Conservation (phyloP, 2,329 filamentous ascomycete species). For the Aureobasidium pullulans region DNA sequence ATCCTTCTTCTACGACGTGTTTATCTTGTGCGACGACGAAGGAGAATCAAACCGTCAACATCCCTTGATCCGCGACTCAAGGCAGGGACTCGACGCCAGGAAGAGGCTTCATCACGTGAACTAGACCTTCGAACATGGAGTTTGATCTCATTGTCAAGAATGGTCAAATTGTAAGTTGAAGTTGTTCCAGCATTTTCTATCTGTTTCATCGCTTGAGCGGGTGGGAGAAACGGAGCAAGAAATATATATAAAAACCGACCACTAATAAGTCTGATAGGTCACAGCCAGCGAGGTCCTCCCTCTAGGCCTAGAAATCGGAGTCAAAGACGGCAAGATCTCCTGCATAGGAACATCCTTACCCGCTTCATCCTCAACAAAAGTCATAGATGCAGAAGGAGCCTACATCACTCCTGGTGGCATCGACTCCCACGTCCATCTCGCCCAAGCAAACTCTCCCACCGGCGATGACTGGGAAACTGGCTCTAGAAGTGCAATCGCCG, state of each 20-base stretch:
- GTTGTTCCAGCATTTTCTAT: background rate
- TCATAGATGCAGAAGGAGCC: constrained; percentile 40
- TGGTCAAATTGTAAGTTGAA: constrained; percentile 32
- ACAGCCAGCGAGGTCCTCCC: constrained; percentile 41
- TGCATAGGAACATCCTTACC: constrained; percentile 36
- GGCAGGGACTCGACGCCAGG: background rate
- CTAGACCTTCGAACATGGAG: constrained; percentile 18
- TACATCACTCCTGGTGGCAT: constrained; percentile 43
- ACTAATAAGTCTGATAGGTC: constrained; percentile 26
- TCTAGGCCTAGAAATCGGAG: constrained; percentile 39
- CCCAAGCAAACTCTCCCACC: constrained; percentile 37
- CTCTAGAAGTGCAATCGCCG: constrained; percentile 49
- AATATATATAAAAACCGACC: background rate
- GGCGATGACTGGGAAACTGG: constrained; percentile 43
- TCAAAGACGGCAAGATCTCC: constrained; percentile 40
- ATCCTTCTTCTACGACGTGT: too few species aligned
- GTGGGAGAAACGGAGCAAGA: too few species aligned
- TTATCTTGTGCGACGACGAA: too few species aligned
- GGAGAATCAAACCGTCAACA: too few species aligned
- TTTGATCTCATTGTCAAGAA: constrained; percentile 38
- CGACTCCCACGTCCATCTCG: constrained; percentile 44
- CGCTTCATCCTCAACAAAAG: constrained; percentile 25
- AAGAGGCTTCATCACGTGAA: background rate
- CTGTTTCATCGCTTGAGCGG: too few species aligned
- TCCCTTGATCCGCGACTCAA: too few species aligned